Conservation (phyloP, 2,329 filamentous ascomycete species). For the Monosporascus sp. region DNA sequence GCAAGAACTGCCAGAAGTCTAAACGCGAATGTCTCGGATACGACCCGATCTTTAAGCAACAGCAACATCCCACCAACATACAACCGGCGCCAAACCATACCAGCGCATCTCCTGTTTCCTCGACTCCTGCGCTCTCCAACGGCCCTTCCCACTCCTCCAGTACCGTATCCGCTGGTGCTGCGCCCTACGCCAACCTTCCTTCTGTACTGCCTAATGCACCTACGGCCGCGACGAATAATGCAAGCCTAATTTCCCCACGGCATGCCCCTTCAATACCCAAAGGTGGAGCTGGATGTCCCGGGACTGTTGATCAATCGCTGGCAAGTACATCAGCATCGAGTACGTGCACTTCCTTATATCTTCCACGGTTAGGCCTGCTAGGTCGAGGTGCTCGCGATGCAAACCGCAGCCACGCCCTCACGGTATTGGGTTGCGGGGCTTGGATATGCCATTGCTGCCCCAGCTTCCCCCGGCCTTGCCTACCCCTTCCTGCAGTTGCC, state of each 20-base stretch:
- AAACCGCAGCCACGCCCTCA: not conserved
- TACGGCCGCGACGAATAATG: slow-evolving; percentile 20
- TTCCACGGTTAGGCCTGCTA: slow-evolving; percentile 21
- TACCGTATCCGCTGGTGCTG: slow-evolving; percentile 15
- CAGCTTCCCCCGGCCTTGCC: not conserved
- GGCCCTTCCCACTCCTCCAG: slow-evolving; percentile 18
- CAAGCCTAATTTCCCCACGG: slow-evolving; percentile 28
- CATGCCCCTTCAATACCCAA: slow-evolving; percentile 30
- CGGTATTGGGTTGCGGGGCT: too few relatives aligned
- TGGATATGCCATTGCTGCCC: too few relatives aligned
- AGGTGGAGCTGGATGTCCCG: slow-evolving; percentile 47
- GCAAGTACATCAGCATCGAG: slow-evolving; percentile 37
- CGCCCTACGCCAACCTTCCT: slow-evolving; percentile 22
- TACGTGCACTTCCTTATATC: slow-evolving; percentile 30
- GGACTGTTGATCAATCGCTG: slow-evolving; percentile 63
- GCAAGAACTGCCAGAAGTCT: slow-evolving; percentile 84
- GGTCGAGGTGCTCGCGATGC: slow-evolving; percentile 32
- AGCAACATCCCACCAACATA: slow-evolving; percentile 59
- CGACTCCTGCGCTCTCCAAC: slow-evolving; percentile 13
- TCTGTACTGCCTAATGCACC: slow-evolving; percentile 22
- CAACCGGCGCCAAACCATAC: slow-evolving; percentile 59
- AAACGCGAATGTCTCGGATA: slow-evolving; percentile 84
- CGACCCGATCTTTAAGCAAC: slow-evolving; percentile 73
- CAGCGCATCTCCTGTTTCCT: slow-evolving; percentile 19
- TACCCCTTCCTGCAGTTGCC: slow-evolving; percentile 21